phyloP scores from a whole-genome alignment of 306 rosid species.

The Citrullus mucosospermus region DNA sequence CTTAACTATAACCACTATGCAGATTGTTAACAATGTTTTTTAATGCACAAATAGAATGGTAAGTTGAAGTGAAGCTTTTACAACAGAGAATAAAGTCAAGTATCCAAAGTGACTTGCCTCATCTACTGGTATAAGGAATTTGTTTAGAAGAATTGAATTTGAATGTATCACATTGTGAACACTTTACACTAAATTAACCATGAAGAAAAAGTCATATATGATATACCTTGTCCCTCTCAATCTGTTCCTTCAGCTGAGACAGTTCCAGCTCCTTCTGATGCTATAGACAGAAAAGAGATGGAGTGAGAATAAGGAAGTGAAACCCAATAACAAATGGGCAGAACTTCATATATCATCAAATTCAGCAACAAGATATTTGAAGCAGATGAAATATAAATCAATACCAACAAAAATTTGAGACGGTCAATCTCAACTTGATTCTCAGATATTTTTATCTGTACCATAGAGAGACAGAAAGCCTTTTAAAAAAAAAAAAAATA shows the following conservation, averaged over 20 bases:
- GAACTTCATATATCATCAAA: neutral
- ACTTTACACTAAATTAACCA: constrained; percentile 4
- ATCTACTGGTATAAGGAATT: neutral
- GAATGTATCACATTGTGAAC: neutral
- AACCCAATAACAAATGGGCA: constrained; percentile 1
- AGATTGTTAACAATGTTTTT: neutral
- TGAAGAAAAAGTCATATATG: constrained; percentile 20
- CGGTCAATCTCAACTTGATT: constrained; percentile 43
- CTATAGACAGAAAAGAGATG: constrained; percentile 23
- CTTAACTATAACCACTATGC: neutral
- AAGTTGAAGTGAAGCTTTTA: neutral
- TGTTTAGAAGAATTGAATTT: neutral
- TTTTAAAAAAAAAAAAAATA: constrained; percentile 7
- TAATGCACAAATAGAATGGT: neutral
- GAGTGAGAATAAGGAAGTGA: neutral
- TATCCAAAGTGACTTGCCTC: neutral
- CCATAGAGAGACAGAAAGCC: constrained; percentile 12
- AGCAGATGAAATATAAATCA: constrained; percentile 7
- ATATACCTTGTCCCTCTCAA: constrained; percentile 75
- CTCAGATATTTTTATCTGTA: constrained; percentile 39
- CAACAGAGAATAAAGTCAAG: neutral
- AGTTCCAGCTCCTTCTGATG: constrained; percentile 80
- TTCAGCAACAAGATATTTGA: neutral
- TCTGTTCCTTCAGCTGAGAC: constrained; percentile 59
- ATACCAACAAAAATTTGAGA: constrained; percentile 85